These are phyloP conservation scores for Psilocybe tampanensis DNA, from an alignment of 768 basidiomycete genomes.

Conservation along the genomic window DNA sequence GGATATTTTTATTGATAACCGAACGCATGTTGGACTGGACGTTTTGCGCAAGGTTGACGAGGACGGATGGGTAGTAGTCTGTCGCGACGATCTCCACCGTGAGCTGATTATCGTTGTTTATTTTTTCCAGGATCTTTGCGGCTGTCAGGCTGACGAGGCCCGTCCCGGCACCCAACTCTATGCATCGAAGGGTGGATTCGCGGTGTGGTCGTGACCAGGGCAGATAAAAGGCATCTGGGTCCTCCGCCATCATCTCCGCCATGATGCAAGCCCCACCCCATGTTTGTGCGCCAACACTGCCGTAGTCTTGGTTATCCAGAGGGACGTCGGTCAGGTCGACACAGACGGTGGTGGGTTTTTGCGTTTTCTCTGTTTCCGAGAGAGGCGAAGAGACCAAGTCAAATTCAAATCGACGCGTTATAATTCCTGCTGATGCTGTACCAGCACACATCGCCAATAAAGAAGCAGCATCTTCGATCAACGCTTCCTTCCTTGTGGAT, in stretches of 20 bases:
- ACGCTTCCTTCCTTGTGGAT: constrained; percentile 25
- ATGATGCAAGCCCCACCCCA: constrained; percentile 88
- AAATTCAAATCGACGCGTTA: constrained; percentile 58
- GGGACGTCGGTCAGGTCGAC: constrained; percentile 68
- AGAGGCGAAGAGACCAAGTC: constrained; percentile 1
- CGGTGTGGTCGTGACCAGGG: background rate
- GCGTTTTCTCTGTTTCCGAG: background rate
- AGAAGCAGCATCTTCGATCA: constrained; percentile 58
- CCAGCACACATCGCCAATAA: constrained; percentile 69
- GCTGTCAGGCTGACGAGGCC: constrained; percentile 73
- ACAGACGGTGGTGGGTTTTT: constrained; percentile 19
- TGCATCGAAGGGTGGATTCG: constrained; percentile 39
- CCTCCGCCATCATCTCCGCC: constrained; percentile 67
- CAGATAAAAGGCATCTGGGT: constrained; percentile 41
- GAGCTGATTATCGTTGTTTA: background rate
- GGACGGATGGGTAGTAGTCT: constrained; percentile 76
- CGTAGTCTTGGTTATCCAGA: constrained; percentile 67
- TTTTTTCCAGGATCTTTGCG: constrained; percentile 44
- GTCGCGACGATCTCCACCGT: constrained; percentile 57
- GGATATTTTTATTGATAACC: constrained; percentile 7
- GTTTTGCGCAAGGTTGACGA: constrained; percentile 69
- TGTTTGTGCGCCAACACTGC: constrained; percentile 82
- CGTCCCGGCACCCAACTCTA: constrained; percentile 87
- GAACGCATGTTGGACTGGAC: constrained; percentile 53
- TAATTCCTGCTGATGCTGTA: constrained; percentile 59